Percentiles rank a stretch among this genome's conserved stretches.
Conservation (phyloP, 495 filamentous ascomycete species). For the Neurospora intermedia region DNA sequence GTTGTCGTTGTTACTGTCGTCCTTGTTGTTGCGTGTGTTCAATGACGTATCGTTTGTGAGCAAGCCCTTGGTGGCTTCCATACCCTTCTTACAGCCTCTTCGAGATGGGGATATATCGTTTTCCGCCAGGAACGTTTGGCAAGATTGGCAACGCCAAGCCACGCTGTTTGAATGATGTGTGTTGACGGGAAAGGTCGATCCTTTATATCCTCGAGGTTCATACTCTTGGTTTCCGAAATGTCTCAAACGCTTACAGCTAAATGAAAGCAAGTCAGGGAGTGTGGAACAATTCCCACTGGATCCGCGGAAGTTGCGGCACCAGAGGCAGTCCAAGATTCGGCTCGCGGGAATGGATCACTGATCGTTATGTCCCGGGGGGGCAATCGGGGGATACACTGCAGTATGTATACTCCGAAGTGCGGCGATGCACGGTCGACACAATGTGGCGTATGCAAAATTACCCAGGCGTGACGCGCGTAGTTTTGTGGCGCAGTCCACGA, state of each 20-base stretch:
- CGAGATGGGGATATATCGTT: background rate
- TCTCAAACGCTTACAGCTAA: background rate
- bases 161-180: background rate
- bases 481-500: background rate
- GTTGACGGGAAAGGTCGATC: background rate
- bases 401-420: background rate
- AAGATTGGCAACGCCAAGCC: background rate
- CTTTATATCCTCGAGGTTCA: background rate
- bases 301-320: background rate
- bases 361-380: background rate
- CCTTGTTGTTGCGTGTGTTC: background rate
- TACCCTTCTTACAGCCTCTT: background rate
- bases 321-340: background rate
- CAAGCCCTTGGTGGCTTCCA: background rate
- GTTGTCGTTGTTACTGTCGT: background rate
- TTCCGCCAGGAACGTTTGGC: background rate
- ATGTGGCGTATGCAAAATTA: background rate
- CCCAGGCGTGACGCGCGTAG: background rate
- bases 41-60: background rate
- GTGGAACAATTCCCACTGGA: background rate
- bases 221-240: background rate
- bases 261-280: background rate
- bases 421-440: background rate
- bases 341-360: background rate
- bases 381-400: background rate